Evolutionary conservation across 108 stramenopile species (phyloP).

Genomic region (Fistulifera pelliculosa): DNA sequence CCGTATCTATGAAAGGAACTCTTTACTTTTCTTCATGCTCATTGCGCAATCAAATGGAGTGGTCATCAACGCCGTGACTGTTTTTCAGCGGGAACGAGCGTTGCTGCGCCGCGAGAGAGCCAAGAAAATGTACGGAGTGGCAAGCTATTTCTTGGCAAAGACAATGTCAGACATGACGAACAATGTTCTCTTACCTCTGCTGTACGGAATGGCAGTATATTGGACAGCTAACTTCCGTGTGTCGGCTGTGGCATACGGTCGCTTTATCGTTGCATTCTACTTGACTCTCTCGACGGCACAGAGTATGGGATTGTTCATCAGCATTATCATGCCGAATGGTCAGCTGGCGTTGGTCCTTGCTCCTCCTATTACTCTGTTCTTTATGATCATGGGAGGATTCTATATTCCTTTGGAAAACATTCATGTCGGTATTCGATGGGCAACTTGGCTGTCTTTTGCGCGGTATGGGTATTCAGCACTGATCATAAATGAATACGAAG

Average conservation of each 20-base stretch:
- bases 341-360: slow-evolving; percentile 52
- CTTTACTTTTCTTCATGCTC: slow-evolving; percentile 64
- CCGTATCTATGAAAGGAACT: slow-evolving; percentile 52
- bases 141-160: slow-evolving; percentile 70
- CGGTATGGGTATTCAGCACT: slow-evolving; percentile 70
- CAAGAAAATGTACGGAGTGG: slow-evolving; percentile 76
- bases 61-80: slow-evolving; percentile 40
- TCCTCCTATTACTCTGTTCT: slow-evolving; percentile 54
- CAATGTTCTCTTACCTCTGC: slow-evolving; percentile 43
- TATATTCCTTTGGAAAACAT: slow-evolving; percentile 63
- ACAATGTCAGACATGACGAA: slow-evolving; percentile 61
- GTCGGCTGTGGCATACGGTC: slow-evolving; percentile 33
- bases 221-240: slow-evolving; percentile 49
- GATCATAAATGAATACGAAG: slow-evolving; percentile 59
- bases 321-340: slow-evolving; percentile 45
- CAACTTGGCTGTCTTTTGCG: slow-evolving; percentile 50
- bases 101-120: slow-evolving; percentile 61
- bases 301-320: slow-evolving; percentile 55
- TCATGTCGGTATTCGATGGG: slow-evolving; percentile 44
- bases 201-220: slow-evolving; percentile 51
- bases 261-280: slow-evolving; percentile 49
- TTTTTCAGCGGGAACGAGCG: slow-evolving; percentile 54
- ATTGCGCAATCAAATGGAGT: slow-evolving; percentile 57
- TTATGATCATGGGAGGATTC: slow-evolving; percentile 67
- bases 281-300: slow-evolving; percentile 60